Conservation (phyloP, 768 basidiomycete species). For the Tephrocybe sp. region DNA sequence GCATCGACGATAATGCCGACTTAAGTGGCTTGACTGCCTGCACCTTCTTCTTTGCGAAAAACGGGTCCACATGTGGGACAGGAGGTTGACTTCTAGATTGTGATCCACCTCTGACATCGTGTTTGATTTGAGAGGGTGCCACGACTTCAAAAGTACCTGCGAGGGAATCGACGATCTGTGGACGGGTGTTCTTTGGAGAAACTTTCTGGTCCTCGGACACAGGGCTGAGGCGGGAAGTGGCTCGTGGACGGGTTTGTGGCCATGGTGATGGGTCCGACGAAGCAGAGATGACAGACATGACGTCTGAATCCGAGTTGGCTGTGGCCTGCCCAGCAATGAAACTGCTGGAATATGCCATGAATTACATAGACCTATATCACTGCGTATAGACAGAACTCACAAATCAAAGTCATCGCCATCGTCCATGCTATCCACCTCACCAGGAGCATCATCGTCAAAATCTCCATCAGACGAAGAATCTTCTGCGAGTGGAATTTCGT, state of each 20-base stretch:
- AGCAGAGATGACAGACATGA: slow-evolving; percentile 56
- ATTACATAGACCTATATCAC: not conserved
- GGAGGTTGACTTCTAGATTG: slow-evolving; percentile 16
- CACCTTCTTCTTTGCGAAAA: slow-evolving; percentile 55
- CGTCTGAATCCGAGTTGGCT: slow-evolving; percentile 60
- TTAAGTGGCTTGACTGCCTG: slow-evolving; percentile 36
- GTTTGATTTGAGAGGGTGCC: slow-evolving; percentile 31
- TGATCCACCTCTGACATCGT: slow-evolving; percentile 14
- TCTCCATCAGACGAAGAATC: slow-evolving; percentile 46
- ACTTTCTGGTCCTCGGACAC: slow-evolving; percentile 50
- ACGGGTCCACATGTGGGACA: slow-evolving; percentile 23
- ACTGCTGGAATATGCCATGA: slow-evolving; percentile 39
- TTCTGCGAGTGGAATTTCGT: slow-evolving; percentile 43
- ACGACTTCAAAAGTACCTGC: slow-evolving; percentile 57
- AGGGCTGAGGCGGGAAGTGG: slow-evolving; percentile 51
- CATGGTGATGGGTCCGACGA: slow-evolving; percentile 50
- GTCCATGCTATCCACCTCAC: slow-evolving; percentile 49
- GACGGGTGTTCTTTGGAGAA: slow-evolving; percentile 15
- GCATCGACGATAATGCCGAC: slow-evolving; percentile 72
- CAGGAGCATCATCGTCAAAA: slow-evolving; percentile 44
- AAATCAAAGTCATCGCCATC: slow-evolving; percentile 80
- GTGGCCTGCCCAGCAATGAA: slow-evolving; percentile 62
- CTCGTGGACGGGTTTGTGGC: slow-evolving; percentile 29
- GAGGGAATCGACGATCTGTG: slow-evolving; percentile 22
- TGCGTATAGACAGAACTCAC: slow-evolving; percentile 37